These are phyloP conservation scores for Suhomyces kilbournensis DNA, from an alignment of 805 yeast species.

Conservation along the genomic window DNA sequence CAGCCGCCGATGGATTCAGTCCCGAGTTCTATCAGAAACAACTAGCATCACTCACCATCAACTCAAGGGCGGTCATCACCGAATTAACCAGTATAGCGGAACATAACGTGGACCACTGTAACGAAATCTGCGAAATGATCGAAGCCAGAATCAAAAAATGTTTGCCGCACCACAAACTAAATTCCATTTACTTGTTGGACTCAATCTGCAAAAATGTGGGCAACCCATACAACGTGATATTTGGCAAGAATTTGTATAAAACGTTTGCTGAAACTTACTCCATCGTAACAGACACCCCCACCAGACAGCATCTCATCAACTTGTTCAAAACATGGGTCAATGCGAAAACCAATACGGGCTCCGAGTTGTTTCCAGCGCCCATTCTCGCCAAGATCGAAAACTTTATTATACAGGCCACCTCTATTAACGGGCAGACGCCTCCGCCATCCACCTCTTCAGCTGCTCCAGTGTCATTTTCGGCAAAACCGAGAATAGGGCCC, in stretches of 20 bases:
- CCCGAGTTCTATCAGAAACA: conserved; percentile 23
- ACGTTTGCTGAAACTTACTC: conserved; percentile 38
- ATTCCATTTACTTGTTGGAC: conserved; percentile 38
- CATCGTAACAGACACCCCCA: conserved; percentile 37
- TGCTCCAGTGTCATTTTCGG: background rate
- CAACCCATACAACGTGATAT: conserved; percentile 40
- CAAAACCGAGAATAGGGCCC: conserved; percentile 13
- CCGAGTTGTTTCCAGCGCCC: conserved; percentile 30
- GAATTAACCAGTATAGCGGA: conserved; percentile 41
- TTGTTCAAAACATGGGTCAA: conserved; percentile 41
- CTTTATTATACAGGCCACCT: conserved; percentile 39
- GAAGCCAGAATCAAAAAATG: conserved; percentile 36
- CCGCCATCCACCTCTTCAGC: conserved; percentile 4
- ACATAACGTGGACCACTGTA: conserved; percentile 27
- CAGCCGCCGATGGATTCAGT: conserved; percentile 1
- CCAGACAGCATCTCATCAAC: conserved; percentile 39
- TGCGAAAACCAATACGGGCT: conserved; percentile 33
- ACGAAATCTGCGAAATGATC: conserved; percentile 29
- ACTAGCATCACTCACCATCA: conserved; percentile 33
- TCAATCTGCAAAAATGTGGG: conserved; percentile 43
- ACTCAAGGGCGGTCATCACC: conserved; percentile 36
- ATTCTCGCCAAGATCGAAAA: conserved; percentile 32
- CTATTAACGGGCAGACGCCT: conserved; percentile 15
- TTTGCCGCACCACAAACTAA: conserved; percentile 36
- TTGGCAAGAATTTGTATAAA: conserved; percentile 32